Evolutionary conservation across 305 asterid genomes (phyloP), one percentile per base, ranked within the genome.

Genomic region (Ajuga reptans): DNA sequence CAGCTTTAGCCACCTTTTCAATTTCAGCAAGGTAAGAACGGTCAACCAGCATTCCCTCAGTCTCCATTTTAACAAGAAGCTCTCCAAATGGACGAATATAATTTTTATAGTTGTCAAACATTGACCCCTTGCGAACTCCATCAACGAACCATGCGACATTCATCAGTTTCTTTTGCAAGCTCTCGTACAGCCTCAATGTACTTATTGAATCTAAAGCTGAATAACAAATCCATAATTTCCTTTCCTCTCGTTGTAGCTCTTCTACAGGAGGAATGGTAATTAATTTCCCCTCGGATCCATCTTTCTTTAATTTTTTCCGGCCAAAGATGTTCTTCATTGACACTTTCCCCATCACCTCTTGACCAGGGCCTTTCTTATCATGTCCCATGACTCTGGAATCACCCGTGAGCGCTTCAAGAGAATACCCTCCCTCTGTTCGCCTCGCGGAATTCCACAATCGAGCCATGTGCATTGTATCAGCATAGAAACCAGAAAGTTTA

Each of bases 401-500:
- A 53, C 95, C 76, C 0, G 96, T 83, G 63, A 93, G 97, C 52
- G 99, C 95, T 85, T 93, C 99, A 70, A 93, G 80, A 72, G 99
- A 93, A 72, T 93, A 93, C 49, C 99, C 99, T 41, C 99, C 99
- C 53, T 77, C 80, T 3, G 81, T 80, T 75, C 91, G 84, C 60
- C 99, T 83, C 18, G 96, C 82, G 31, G 99, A 91, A 79, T 93
- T 83, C 95, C 96, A 91, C 63, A 93, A 79, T 42, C 97, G 93
- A 77, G 97, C 97, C 99, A 91, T 91, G 85, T 93, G 99, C 97
- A 93, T 89, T 5, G 99, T 93, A 81, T 93, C 99, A 51, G 96
- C 99, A 68, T 81, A 78, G 80, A 93, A 93, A 56, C 99, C 99
- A 73, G 87, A 80, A 58, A 91, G 37, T 78, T 86, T 87, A 24